A percentile compares a stretch with the other conserved stretches of the same genome.
Evolutionary conservation across 805 yeast species (phyloP).

Genomic region (Kodamaea jinghongensis): DNA sequence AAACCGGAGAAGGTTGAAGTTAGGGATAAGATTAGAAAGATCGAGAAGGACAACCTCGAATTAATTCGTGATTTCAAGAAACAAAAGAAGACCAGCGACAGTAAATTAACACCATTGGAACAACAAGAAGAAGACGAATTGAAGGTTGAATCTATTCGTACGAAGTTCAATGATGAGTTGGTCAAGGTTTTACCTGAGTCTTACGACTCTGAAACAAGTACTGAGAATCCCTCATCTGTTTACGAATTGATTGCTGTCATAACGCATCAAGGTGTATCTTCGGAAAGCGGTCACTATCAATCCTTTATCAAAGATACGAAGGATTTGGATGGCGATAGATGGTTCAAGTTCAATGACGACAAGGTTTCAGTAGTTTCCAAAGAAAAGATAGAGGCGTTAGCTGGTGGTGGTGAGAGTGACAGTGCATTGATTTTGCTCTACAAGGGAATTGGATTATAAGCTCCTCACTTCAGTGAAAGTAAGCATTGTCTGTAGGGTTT

Average conservation of each 20-base stretch:
- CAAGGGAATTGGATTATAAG: conserved; percentile 67
- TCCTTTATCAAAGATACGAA: conserved; percentile 73
- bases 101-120: conserved; percentile 46
- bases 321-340: conserved; percentile 63
- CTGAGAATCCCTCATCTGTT: conserved; percentile 84
- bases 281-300: conserved; percentile 97
- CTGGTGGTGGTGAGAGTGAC: conserved; percentile 98
- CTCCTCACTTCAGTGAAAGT: no score
- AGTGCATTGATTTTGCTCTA: conserved; percentile 87
- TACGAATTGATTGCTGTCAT: conserved; percentile 81
- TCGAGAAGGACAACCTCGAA: conserved; percentile 73
- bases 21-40: conserved; percentile 73
- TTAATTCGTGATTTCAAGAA: conserved; percentile 72
- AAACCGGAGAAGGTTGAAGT: conserved; percentile 61
- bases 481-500: no score
- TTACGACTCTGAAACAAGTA: conserved; percentile 33
- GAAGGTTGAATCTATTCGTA: conserved; percentile 45
- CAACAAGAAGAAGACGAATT: conserved; percentile 53
- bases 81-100: conserved; percentile 36
- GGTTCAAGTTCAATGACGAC: conserved; percentile 97
- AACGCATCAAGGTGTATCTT: conserved; percentile 93
- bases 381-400: conserved; percentile 77
- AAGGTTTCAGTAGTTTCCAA: conserved; percentile 73
- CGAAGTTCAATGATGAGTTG: conserved; percentile 52
- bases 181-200: conserved; percentile 40